A percentile compares a stretch with the other conserved stretches of the same genome.
Conservation (phyloP, 257 asterid species). For the Capsicum rhomboideum region DNA sequence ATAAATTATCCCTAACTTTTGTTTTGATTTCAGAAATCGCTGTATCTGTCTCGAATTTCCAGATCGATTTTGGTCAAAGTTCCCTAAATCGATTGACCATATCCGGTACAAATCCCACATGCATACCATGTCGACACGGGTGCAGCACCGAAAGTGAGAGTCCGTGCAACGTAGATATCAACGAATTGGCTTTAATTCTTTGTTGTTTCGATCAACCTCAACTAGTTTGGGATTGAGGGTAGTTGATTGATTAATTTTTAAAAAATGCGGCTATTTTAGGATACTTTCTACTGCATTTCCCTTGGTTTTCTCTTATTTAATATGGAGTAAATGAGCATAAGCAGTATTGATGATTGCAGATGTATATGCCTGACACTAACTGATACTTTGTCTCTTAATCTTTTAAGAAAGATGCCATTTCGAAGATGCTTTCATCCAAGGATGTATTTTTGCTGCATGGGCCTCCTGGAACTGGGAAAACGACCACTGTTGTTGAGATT, state of each 20-base stretch:
- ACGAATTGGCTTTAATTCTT: background rate
- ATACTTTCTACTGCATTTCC: background rate
- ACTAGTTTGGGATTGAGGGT: background rate
- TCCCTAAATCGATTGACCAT: too few relatives aligned
- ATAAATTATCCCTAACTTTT: too few relatives aligned
- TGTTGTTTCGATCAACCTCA: background rate
- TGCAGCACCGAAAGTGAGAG: too few relatives aligned
- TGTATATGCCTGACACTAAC: background rate
- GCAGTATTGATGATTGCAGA: background rate
- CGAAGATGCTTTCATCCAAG: conserved; percentile 88
- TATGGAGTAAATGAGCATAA: background rate
- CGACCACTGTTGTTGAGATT: conserved; percentile 94
- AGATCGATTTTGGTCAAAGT: too few relatives aligned
- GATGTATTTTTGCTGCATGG: conserved; percentile 94
- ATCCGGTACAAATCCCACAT: too few relatives aligned
- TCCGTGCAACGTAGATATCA: background rate
- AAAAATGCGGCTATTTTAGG: background rate
- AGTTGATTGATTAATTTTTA: background rate
- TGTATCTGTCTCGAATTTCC: too few relatives aligned
- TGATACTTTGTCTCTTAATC: background rate
- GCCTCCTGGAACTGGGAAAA: conserved; percentile 99
- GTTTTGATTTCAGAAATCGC: too few relatives aligned
- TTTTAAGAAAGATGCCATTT: conserved; percentile 73
- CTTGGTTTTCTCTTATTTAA: background rate
- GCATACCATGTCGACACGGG: too few relatives aligned